Evolutionary conservation across 805 yeast genomes (phyloP).

Genomic region (Nematodospora valgi): DNA sequence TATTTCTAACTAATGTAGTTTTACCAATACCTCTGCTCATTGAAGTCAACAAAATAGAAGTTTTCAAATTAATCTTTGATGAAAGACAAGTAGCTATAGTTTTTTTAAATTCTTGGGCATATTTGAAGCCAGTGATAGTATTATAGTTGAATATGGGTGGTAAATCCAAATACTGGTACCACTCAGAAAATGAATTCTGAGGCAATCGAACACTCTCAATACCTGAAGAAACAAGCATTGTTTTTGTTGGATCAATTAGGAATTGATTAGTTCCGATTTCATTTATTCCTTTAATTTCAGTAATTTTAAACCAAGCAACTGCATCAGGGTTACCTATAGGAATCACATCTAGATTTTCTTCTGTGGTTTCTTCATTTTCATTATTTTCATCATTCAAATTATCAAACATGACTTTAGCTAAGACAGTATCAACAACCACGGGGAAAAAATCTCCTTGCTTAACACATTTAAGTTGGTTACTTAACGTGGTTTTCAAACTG

Average conservation of each 20-base stretch:
- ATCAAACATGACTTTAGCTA: constrained; percentile 55
- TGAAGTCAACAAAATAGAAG: constrained; percentile 67
- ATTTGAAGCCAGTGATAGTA: constrained; percentile 27
- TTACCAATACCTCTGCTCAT: constrained; percentile 79
- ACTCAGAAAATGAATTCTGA: constrained; percentile 30
- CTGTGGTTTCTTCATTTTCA: constrained; percentile 13
- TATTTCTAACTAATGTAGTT: constrained; percentile 53
- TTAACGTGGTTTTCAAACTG: constrained; percentile 61
- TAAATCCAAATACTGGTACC: constrained; percentile 47
- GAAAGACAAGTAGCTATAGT: constrained; percentile 52
- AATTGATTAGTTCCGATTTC: constrained; percentile 34
- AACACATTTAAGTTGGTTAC: constrained; percentile 54
- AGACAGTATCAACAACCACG: constrained; percentile 65
- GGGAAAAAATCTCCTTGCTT: constrained; percentile 69
- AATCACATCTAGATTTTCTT: constrained; percentile 27
- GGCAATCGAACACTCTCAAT: constrained; percentile 41
- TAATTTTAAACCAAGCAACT: constrained; percentile 82
- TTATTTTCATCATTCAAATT: constrained; percentile 22
- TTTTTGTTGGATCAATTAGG: constrained; percentile 62
- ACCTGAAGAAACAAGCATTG: constrained; percentile 71
- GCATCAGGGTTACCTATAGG: constrained; percentile 66
- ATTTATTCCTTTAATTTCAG: constrained; percentile 43
- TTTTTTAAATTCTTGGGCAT: constrained; percentile 49
- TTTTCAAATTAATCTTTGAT: constrained; percentile 42
- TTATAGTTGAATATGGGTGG: constrained; percentile 37